Evolutionary conservation across 352 stramenopile species (phyloP).

Genomic region (Pythium aquatile): DNA sequence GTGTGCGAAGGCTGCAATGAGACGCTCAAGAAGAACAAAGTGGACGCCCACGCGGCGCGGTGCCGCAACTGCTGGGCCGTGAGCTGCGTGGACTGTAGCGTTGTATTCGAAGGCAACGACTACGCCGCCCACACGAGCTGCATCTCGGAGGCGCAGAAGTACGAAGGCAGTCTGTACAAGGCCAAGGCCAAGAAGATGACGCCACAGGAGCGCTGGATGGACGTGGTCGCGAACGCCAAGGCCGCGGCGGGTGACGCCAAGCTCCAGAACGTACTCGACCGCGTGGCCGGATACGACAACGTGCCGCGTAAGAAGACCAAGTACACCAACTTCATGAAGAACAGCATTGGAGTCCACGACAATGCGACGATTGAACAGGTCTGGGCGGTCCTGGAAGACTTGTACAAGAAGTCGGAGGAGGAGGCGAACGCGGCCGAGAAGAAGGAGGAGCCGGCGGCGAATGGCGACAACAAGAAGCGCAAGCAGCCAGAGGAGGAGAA

Average conservation of each 20-base stretch:
- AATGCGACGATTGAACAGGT: slow-evolving; percentile 52
- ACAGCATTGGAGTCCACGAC: slow-evolving; percentile 67
- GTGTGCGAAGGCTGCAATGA: slow-evolving; percentile 89
- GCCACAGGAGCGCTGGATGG: slow-evolving; percentile 87
- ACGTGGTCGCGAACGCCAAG: slow-evolving; percentile 57
- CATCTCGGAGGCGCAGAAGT: slow-evolving; percentile 94
- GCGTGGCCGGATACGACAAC: slow-evolving; percentile 85
- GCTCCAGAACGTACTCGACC: slow-evolving; percentile 65
- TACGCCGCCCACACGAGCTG: slow-evolving; percentile 90
- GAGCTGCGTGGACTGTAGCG: slow-evolving; percentile 93
- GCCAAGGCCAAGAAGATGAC: slow-evolving; percentile 78
- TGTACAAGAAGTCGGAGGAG: slow-evolving; percentile 47
- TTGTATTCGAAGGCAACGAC: slow-evolving; percentile 88
- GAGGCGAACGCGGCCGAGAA: slow-evolving; percentile 17
- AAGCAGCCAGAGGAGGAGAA: slow-evolving; percentile 24
- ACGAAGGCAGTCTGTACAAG: slow-evolving; percentile 88
- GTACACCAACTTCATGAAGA: slow-evolving; percentile 92
- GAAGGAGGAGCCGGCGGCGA: slow-evolving; percentile 12
- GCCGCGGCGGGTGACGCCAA: slow-evolving; percentile 42
- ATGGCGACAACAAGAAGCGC: slow-evolving; percentile 45
- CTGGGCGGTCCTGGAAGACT: slow-evolving; percentile 69
- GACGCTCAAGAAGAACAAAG: slow-evolving; percentile 94
- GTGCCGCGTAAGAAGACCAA: slow-evolving; percentile 93
- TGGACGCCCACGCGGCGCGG: slow-evolving; percentile 84
- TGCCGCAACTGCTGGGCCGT: slow-evolving; percentile 89